A percentile compares a stretch with the other conserved stretches of the same genome.
Evolutionary conservation across 441 rosid species (phyloP).

Genomic region (Erodium texanum): DNA sequence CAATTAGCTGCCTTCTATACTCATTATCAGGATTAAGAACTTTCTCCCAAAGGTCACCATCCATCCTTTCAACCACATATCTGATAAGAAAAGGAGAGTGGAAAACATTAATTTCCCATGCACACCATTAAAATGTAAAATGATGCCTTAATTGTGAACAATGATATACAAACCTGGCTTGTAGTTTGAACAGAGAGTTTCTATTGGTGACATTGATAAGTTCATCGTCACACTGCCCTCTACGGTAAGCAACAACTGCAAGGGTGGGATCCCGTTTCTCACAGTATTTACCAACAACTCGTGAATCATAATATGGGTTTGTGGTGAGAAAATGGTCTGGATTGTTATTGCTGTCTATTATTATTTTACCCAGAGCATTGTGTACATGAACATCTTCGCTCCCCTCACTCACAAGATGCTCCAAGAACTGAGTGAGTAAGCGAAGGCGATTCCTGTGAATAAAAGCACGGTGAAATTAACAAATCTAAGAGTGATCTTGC

Average conservation of each 20-base stretch:
- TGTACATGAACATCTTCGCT: constrained; percentile 99
- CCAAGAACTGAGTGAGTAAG: constrained; percentile 96
- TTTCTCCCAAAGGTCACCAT: too few species aligned
- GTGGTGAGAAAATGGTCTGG: constrained; percentile 99
- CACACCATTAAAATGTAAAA: too few species aligned
- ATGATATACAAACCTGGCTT: constrained; percentile 57
- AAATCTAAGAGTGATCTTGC: not conserved
- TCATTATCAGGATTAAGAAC: constrained; percentile 90
- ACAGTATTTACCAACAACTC: constrained; percentile 97
- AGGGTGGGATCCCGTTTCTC: constrained; percentile 99
- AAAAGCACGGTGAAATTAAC: constrained; percentile 10
- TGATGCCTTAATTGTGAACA: too few species aligned
- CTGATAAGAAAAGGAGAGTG: too few species aligned
- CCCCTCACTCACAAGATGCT: constrained; percentile 99
- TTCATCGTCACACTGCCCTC: constrained; percentile 98
- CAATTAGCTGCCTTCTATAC: constrained; percentile 90
- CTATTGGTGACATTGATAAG: constrained; percentile 93
- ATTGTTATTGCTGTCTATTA: constrained; percentile 96
- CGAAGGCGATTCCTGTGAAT: constrained; percentile 89
- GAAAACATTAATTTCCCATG: too few species aligned
- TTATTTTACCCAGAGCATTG: constrained; percentile 98
- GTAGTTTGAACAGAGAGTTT: constrained; percentile 93
- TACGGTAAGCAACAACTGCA: constrained; percentile 95
- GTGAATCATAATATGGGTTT: constrained; percentile 96
- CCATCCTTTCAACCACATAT: constrained; percentile 99